These are phyloP conservation scores for Globisporangium irregulare DNA, from an alignment of 352 stramenopile species.

Conservation along the genomic window DNA sequence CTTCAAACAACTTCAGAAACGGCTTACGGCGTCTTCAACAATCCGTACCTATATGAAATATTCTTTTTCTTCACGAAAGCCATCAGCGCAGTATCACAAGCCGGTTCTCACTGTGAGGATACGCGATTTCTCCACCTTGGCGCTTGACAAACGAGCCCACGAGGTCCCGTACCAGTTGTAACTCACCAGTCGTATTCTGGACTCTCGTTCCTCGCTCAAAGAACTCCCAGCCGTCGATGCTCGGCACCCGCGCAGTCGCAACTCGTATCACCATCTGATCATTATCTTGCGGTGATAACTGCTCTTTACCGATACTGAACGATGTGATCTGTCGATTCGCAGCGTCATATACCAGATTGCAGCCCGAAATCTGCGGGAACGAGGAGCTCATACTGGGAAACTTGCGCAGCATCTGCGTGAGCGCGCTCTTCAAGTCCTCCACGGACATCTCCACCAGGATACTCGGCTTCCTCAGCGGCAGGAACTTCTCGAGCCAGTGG, in stretches of 20 bases:
- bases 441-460: constrained; percentile 56
- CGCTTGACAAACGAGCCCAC: constrained; percentile 29
- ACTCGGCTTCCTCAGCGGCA: constrained; percentile 58
- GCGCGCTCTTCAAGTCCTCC: constrained; percentile 37
- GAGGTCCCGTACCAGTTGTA: constrained; percentile 29
- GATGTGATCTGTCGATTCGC: constrained; percentile 9
- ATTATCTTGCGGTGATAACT: neutral
- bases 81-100: constrained; percentile 16
- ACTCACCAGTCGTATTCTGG: constrained; percentile 14
- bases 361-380: constrained; percentile 71
- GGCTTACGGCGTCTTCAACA: too few relatives aligned
- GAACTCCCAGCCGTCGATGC: constrained; percentile 30
- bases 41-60: too few relatives aligned
- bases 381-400: constrained; percentile 64
- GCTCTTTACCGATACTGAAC: constrained; percentile 21
- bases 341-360: constrained; percentile 36
- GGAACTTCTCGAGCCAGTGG: constrained; percentile 59
- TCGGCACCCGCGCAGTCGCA: constrained; percentile 27
- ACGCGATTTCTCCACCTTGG: constrained; percentile 19
- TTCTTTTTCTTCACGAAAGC: too few relatives aligned
- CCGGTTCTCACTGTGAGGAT: constrained; percentile 22
- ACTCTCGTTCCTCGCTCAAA: constrained; percentile 20
- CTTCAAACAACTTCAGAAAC: too few relatives aligned
- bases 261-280: constrained; percentile 21
- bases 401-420: constrained; percentile 62